Percentiles rank a stretch among this genome's conserved stretches.
Conservation (phyloP, 495 filamentous ascomycete genomes). For the Penicillium manginii region DNA sequence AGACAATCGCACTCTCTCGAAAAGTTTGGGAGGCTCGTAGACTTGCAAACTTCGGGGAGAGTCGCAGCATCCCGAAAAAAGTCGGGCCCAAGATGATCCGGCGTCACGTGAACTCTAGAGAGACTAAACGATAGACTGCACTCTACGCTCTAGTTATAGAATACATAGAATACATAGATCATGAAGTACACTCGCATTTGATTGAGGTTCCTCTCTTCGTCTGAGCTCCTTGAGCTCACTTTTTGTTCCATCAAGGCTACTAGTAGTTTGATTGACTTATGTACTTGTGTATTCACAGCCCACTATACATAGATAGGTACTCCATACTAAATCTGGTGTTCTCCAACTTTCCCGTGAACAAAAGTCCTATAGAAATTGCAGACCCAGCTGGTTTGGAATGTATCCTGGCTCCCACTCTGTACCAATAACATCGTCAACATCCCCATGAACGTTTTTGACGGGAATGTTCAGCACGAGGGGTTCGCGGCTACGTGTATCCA, state of each 20-base stretch:
- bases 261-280: background rate
- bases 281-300: background rate
- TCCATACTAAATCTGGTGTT: too few relatives aligned
- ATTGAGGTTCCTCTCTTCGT: background rate
- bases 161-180: too few relatives aligned
- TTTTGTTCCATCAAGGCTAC: too few relatives aligned
- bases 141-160: too few relatives aligned
- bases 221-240: too few relatives aligned
- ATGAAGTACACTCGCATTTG: background rate
- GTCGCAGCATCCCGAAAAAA: slow-evolving; percentile 24
- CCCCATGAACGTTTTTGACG: too few relatives aligned
- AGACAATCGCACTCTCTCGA: background rate
- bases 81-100: slow-evolving; percentile 22
- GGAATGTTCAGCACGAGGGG: background rate
- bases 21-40: too few relatives aligned
- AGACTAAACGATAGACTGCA: too few relatives aligned
- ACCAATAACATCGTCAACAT: too few relatives aligned
- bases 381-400: background rate
- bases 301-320: too few relatives aligned
- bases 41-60: slow-evolving; percentile 7
- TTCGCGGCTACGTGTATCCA: slow-evolving; percentile 8
- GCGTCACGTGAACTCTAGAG: slow-evolving; percentile 29
- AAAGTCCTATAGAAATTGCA: background rate
- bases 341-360: too few relatives aligned
- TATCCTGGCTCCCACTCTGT: background rate